Conservation (phyloP, 371 early-diverging fungal species). For the Mortierella sp. region DNA sequence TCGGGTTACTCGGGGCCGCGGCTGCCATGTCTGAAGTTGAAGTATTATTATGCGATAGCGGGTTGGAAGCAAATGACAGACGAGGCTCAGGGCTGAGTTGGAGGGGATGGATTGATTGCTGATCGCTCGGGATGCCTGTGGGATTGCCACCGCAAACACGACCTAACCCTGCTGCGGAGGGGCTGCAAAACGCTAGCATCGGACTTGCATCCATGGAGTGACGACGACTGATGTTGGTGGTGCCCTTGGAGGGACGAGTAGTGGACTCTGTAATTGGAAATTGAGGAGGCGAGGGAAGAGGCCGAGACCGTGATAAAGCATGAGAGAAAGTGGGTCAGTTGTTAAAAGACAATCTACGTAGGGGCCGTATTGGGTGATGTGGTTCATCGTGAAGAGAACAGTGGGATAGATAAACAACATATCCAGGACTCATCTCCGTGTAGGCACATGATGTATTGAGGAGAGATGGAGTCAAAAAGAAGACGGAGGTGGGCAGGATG, state of each 20-base stretch:
- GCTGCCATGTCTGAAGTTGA: not conserved
- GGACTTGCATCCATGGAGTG: not conserved
- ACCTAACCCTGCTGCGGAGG: not conserved
- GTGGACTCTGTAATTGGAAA: no score
- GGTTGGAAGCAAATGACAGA: constrained; percentile 2
- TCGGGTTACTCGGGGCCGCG: not conserved
- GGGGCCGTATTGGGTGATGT: no score
- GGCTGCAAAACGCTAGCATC: not conserved
- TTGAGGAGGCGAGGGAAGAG: not conserved
- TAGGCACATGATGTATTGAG: no score
- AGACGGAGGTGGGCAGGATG: no score
- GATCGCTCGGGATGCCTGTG: constrained; percentile 15
- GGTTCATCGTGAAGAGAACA: not conserved
- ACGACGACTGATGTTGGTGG: constrained; percentile 3
- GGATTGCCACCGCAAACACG: not conserved
- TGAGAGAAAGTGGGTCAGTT: not conserved
- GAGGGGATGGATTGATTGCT: constrained; percentile 31
- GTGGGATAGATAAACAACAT: not conserved
- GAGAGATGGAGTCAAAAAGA: not conserved
- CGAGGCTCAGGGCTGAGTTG: constrained; percentile 21
- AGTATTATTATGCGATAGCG: not conserved
- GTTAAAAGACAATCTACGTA: no score
- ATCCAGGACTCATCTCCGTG: not conserved
- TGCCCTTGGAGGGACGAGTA: not conserved
- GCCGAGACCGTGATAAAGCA: constrained; percentile 5